A percentile compares a stretch with the other conserved stretches of the same genome.
Evolutionary conservation across 192 early-diverging fungal species (phyloP).

Genomic region (Umbelopsis vinacea): DNA sequence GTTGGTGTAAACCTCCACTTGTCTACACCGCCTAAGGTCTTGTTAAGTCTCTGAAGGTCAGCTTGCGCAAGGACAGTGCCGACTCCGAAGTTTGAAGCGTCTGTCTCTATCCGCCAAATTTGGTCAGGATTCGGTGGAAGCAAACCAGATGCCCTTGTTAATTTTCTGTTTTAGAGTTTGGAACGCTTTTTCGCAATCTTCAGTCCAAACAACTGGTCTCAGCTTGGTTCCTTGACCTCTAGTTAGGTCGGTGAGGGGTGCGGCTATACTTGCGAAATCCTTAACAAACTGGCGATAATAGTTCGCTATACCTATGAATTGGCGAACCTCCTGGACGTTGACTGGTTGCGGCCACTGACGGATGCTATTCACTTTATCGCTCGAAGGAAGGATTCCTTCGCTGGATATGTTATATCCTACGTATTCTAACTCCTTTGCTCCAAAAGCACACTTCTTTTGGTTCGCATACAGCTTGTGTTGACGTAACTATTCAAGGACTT

Average conservation of each 20-base stretch:
- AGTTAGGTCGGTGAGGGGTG: slow-evolving; percentile 24
- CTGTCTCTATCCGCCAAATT: slow-evolving; percentile 3
- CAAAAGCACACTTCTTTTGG: not conserved
- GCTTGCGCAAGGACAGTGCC: slow-evolving; percentile 5
- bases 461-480: slow-evolving; percentile 6
- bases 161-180: not conserved
- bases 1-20: no score
- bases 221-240: not conserved
- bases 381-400: slow-evolving; percentile 31
- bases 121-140: slow-evolving; percentile 15
- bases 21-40: no score
- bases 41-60: no score
- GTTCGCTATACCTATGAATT: slow-evolving; percentile 32
- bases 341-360: slow-evolving; percentile 26
- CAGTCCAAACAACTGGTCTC: not conserved
- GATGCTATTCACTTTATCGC: slow-evolving; percentile 30
- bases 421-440: slow-evolving; percentile 22
- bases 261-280: slow-evolving; percentile 23
- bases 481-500: slow-evolving; percentile 21
- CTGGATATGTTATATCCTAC: slow-evolving; percentile 36
- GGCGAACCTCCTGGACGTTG: slow-evolving; percentile 23
- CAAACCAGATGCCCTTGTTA: not conserved
- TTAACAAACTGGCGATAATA: slow-evolving; percentile 36
- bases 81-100: slow-evolving; percentile 9
- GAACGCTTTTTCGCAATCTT: not conserved